These are phyloP conservation scores for Tubosaeta brunneosetosa DNA, from an alignment of 768 basidiomycete species.

Conservation along the genomic window DNA sequence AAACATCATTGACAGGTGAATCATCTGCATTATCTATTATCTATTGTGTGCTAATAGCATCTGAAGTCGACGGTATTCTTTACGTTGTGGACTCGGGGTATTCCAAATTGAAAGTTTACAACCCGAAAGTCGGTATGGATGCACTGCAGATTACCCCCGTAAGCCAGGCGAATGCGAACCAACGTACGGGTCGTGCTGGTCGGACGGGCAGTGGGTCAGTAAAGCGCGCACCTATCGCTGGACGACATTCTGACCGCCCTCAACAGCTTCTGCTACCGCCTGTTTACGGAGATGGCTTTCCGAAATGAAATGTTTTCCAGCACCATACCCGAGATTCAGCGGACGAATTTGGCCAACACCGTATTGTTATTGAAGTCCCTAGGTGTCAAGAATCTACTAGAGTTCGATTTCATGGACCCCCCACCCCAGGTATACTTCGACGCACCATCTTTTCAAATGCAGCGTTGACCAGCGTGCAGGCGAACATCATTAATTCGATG, in stretches of 20 bases:
- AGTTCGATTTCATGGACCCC: constrained; percentile 99
- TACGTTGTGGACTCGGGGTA: constrained; percentile 97
- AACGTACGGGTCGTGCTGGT: constrained; percentile 93
- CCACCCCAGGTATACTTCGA: constrained; percentile 75
- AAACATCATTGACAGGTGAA: constrained; percentile 89
- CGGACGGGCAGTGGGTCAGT: constrained; percentile 91
- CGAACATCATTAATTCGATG: constrained; percentile 98
- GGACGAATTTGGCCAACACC: constrained; percentile 96
- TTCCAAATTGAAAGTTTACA: constrained; percentile 98
- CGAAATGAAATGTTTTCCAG: constrained; percentile 93
- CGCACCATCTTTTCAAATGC: background rate
- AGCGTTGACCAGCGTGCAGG: constrained; percentile 38
- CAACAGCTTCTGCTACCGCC: constrained; percentile 84
- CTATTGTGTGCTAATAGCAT: constrained; percentile 2
- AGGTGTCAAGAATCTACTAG: constrained; percentile 93
- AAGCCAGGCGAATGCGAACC: constrained; percentile 97
- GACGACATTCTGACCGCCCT: constrained; percentile 1
- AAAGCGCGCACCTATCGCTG: background rate
- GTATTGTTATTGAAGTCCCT: constrained; percentile 92
- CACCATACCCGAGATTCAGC: constrained; percentile 97
- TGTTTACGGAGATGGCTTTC: constrained; percentile 96
- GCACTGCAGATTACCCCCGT: constrained; percentile 98
- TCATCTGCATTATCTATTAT: background rate
- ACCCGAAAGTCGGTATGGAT: constrained; percentile 99
- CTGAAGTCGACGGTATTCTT: constrained; percentile 89